Conservation (phyloP, 164 flowering plant species). For the Kingdonia uniflora region DNA sequence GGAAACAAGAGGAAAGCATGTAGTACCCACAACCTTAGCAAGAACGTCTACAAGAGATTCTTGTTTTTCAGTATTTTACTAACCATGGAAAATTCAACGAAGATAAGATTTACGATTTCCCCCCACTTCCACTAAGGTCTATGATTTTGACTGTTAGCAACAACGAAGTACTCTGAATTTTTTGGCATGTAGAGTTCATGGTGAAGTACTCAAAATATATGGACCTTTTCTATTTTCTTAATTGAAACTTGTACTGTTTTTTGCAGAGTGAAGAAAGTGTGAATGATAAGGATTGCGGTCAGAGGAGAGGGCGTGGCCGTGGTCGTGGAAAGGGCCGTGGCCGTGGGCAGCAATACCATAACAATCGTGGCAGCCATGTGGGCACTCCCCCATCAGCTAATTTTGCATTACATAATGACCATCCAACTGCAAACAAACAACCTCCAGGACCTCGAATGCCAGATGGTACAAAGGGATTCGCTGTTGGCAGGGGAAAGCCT, state of each 20-base stretch:
- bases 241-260: background rate
- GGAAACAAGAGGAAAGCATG: too few relatives aligned
- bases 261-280: constrained; percentile 49
- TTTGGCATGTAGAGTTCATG: too few relatives aligned
- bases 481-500: constrained; percentile 71
- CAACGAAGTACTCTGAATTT: too few relatives aligned
- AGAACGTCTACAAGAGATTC: too few relatives aligned
- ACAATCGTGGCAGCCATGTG: constrained; percentile 35
- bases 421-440: constrained; percentile 27
- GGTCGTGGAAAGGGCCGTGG: constrained; percentile 72
- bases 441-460: constrained; percentile 91
- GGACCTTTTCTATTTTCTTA: background rate
- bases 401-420: constrained; percentile 17
- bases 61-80: too few relatives aligned
- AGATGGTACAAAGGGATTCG: constrained; percentile 71
- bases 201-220: too few relatives aligned
- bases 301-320: constrained; percentile 44
- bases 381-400: constrained; percentile 28
- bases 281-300: constrained; percentile 48
- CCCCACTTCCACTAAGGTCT: too few relatives aligned
- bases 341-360: constrained; percentile 32
- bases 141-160: too few relatives aligned
- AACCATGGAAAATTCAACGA: too few relatives aligned
- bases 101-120: too few relatives aligned
- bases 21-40: too few relatives aligned